Percentiles rank a stretch among this genome's conserved stretches.
phyloP scores from a whole-genome alignment of 2,329 filamentous ascomycete genomes.

The Colletotrichum sp. region DNA sequence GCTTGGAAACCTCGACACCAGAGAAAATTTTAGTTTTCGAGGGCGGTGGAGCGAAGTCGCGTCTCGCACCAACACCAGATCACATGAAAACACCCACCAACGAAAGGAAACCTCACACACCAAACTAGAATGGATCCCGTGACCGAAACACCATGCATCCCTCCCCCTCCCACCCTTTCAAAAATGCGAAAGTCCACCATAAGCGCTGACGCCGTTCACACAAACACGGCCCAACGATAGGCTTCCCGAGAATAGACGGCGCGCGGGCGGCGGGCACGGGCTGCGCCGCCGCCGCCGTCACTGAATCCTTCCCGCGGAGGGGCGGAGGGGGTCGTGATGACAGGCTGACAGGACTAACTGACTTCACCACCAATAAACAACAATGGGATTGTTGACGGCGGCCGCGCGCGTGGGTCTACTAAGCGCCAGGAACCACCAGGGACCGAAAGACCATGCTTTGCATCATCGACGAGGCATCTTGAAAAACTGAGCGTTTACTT shows the following conservation, averaged over 20 bases:
- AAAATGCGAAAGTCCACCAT: background rate
- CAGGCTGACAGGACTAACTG: background rate
- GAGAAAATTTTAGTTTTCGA: background rate
- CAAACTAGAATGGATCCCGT: background rate
- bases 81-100: background rate
- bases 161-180: background rate
- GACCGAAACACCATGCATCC: background rate
- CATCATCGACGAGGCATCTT: background rate
- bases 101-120: background rate
- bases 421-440: conserved; percentile 14
- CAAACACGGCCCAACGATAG: background rate
- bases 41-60: background rate
- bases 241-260: background rate
- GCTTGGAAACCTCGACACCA: background rate
- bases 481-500: background rate
- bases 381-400: background rate
- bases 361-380: background rate
- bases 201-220: background rate
- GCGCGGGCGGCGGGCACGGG: background rate
- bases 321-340: background rate
- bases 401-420: background rate
- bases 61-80: background rate
- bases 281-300: background rate
- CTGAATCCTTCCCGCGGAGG: background rate
- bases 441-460: background rate